Conservation (phyloP, 805 yeast genomes). For the Ogataea thermomethanolica region DNA sequence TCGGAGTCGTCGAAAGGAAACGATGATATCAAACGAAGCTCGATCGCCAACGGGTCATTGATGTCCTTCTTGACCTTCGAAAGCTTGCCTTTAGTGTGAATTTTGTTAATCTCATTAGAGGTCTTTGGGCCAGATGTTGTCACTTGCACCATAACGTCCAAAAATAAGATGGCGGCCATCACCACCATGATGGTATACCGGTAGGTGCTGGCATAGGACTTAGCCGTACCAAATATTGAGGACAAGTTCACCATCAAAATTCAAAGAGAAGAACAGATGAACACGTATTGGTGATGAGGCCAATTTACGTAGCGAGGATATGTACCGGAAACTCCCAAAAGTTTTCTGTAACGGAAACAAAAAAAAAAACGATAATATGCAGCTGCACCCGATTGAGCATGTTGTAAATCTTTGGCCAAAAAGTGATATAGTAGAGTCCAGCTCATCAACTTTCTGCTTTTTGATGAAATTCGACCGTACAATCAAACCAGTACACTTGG, state of each 20-base stretch:
- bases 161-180: constrained; percentile 1
- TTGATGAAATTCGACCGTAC: constrained; percentile 2
- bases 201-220: constrained; percentile 1
- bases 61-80: constrained; percentile 7
- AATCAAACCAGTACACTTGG: constrained; percentile 8
- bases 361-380: too few relatives aligned
- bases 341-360: too few relatives aligned
- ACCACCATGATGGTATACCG: constrained; percentile 3
- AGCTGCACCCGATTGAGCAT: too few relatives aligned
- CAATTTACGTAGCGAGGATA: too few relatives aligned
- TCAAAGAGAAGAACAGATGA: neutral
- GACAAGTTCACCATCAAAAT: constrained; percentile 1
- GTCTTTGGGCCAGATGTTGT: constrained; percentile 1
- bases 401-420: too few relatives aligned
- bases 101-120: neutral
- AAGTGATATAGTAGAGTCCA: too few relatives aligned
- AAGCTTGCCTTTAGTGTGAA: neutral
- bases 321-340: too few relatives aligned
- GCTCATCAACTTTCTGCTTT: neutral
- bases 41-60: constrained; percentile 15
- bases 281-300: too few relatives aligned
- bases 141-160: constrained; percentile 3
- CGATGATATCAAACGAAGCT: constrained; percentile 13
- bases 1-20: constrained; percentile 15
- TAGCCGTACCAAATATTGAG: neutral